Conservation (phyloP, 164 flowering plant species). For the Berberis thunbergii region DNA sequence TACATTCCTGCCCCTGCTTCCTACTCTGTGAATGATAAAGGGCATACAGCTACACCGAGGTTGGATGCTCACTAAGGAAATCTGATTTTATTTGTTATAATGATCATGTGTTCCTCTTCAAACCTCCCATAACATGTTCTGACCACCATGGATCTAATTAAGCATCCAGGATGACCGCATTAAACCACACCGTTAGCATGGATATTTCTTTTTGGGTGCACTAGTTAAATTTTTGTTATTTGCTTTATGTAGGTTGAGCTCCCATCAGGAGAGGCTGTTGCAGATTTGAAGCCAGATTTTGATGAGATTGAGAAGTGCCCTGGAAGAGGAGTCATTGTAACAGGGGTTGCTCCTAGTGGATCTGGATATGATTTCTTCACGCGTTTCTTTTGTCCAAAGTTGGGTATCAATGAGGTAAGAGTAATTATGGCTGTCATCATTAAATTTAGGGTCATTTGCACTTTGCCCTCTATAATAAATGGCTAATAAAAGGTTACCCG, state of each 20-base stretch:
- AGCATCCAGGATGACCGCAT: not conserved
- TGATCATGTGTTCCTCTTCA: too few relatives aligned
- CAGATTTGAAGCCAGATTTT: slow-evolving; percentile 23
- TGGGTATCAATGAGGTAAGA: slow-evolving; percentile 31
- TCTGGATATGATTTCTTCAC: slow-evolving; percentile 28
- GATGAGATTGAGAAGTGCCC: slow-evolving; percentile 24
- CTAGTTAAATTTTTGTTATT: not conserved
- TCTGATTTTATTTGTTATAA: too few relatives aligned
- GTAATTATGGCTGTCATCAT: not conserved
- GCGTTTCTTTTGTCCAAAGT: slow-evolving; percentile 32
- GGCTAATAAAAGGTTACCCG: too few relatives aligned
- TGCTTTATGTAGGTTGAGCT: slow-evolving; percentile 21
- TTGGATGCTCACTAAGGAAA: too few relatives aligned
- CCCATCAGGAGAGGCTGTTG: slow-evolving; percentile 21
- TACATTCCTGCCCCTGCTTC: too few relatives aligned
- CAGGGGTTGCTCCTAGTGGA: slow-evolving; percentile 24
- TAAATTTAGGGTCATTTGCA: too few relatives aligned
- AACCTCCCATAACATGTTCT: too few relatives aligned
- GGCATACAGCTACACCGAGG: too few relatives aligned
- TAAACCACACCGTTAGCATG: too few relatives aligned
- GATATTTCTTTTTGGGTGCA: not conserved
- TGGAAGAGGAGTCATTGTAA: slow-evolving; percentile 26
- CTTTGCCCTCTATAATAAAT: too few relatives aligned
- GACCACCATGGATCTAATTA: too few relatives aligned
- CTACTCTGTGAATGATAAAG: too few relatives aligned